These are phyloP conservation scores for Blumeria hordei DNA, from an alignment of 2,329 filamentous ascomycete species.

Conservation along the genomic window DNA sequence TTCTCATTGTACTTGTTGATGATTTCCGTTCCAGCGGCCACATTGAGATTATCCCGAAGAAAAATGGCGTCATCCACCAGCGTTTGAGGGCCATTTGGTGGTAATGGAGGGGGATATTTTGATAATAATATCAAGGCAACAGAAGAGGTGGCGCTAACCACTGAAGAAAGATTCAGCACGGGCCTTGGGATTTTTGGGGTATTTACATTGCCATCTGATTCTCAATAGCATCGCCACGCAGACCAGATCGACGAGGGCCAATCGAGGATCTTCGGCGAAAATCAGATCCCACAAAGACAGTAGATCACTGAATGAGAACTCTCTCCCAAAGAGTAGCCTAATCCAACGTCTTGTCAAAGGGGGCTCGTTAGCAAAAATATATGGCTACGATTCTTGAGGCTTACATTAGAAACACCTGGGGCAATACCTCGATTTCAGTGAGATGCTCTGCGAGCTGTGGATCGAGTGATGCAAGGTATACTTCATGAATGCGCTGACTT, in stretches of 20 bases:
- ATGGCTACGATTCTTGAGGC: constrained; percentile 10
- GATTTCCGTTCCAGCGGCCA: constrained; percentile 36
- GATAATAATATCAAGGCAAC: constrained; percentile 59
- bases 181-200: not conserved
- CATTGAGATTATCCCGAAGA: constrained; percentile 38
- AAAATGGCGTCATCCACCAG: constrained; percentile 74
- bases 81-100: constrained; percentile 42
- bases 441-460: constrained; percentile 66
- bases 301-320: constrained; percentile 72
- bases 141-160: constrained; percentile 73
- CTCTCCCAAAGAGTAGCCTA: constrained; percentile 71
- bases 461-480: constrained; percentile 54
- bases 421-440: constrained; percentile 65
- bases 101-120: constrained; percentile 49
- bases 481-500: constrained; percentile 69
- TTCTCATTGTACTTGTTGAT: constrained; percentile 47
- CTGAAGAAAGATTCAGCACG: constrained; percentile 20
- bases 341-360: constrained; percentile 44
- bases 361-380: constrained; percentile 1
- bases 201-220: constrained; percentile 67
- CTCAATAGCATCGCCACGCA: constrained; percentile 84
- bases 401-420: constrained; percentile 88
- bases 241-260: constrained; percentile 70
- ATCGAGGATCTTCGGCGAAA: constrained; percentile 60
- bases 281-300: constrained; percentile 76